These are phyloP conservation scores for Geum urbanum DNA, from an alignment of 306 rosid species.

Conservation along the genomic window DNA sequence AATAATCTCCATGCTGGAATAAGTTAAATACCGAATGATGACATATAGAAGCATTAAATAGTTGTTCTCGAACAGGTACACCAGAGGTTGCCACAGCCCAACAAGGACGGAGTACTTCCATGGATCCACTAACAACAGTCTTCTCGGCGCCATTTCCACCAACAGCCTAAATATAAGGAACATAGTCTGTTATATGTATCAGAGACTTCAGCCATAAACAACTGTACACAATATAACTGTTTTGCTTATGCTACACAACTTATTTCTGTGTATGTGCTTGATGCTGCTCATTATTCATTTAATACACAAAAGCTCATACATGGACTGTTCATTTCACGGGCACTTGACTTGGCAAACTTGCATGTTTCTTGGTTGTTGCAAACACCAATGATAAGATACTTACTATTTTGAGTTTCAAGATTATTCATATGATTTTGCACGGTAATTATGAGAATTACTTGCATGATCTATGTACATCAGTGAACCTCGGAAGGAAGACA, in stretches of 20 bases:
- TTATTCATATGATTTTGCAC: not conserved
- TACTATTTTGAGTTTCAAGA: not conserved
- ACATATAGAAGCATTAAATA: constrained; percentile 94
- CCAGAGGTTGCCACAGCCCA: constrained; percentile 99
- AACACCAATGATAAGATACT: not conserved
- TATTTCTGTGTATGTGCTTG: not conserved
- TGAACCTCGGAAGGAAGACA: not conserved
- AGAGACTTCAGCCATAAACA: not conserved
- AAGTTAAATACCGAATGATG: constrained; percentile 75
- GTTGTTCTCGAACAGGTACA: constrained; percentile 87
- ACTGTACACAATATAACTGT: not conserved
- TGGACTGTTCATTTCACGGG: not conserved
- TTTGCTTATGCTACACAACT: not conserved
- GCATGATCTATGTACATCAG: not conserved
- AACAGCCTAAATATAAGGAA: constrained; percentile 61
- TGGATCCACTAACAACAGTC: constrained; percentile 92
- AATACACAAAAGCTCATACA: not conserved
- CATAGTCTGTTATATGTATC: constrained; percentile 4
- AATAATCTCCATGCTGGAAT: constrained; percentile 83
- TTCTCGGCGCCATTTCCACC: constrained; percentile 99
- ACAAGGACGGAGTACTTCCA: constrained; percentile 96
- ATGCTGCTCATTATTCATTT: not conserved
- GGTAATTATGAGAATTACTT: not conserved
- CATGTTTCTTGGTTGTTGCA: constrained; percentile 1
- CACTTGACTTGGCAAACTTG: not conserved